Evolutionary conservation across 495 filamentous ascomycete species (phyloP).

Genomic region (Sordaria brevicollis): DNA sequence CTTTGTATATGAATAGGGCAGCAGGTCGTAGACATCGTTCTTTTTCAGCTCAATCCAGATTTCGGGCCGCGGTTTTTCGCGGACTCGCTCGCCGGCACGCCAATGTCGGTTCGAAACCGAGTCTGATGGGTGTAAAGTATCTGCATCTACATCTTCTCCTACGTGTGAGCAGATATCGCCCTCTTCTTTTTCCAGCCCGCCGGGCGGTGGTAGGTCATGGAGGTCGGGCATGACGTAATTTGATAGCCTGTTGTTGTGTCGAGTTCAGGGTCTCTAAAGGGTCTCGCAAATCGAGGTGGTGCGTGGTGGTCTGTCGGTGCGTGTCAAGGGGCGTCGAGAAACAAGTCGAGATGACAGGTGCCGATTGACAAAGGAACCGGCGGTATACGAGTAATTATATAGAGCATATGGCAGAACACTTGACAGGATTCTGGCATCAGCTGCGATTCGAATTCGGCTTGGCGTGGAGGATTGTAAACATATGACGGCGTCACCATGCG

Average conservation of each 20-base stretch:
- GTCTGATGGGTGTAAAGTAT: not conserved
- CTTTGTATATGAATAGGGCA: slow-evolving; percentile 53
- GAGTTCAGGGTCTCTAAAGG: not conserved
- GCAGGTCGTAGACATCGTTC: slow-evolving; percentile 50
- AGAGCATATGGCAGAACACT: not conserved
- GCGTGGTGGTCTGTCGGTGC: not conserved
- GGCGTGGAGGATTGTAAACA: not conserved
- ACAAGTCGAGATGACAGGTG: not conserved
- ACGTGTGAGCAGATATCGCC: not conserved
- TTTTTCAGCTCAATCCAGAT: slow-evolving; percentile 50
- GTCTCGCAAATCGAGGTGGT: not conserved
- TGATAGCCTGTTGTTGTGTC: not conserved
- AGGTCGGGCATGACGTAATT: not conserved
- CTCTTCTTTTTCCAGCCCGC: not conserved
- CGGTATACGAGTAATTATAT: not conserved
- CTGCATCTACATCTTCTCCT: not conserved
- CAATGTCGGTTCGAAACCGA: not conserved
- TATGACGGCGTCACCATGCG: not conserved
- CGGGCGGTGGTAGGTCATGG: not conserved
- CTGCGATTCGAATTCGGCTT: not conserved
- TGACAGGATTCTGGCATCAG: not conserved
- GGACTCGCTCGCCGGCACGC: not conserved
- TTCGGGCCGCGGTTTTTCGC: not conserved
- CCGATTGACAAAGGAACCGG: not conserved
- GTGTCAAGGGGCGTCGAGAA: not conserved